Evolutionary conservation across 2,329 filamentous ascomycete species (phyloP).

Genomic region (Fusarium sp.): DNA sequence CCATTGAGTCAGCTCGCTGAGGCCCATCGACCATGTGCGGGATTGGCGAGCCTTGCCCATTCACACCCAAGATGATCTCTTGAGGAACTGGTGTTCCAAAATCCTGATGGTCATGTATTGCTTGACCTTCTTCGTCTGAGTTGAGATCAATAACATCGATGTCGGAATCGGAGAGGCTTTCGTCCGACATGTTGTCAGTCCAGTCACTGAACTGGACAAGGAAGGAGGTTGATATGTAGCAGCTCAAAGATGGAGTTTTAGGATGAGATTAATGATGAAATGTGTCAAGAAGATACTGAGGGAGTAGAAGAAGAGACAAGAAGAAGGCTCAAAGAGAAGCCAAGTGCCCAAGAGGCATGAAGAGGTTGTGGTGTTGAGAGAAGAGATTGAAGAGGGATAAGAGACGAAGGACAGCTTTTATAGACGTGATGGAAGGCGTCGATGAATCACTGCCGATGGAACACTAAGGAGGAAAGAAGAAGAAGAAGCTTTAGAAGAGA

Average conservation of each 20-base stretch:
- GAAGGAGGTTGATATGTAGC: background rate
- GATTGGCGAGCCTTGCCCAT: background rate
- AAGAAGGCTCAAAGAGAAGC: background rate
- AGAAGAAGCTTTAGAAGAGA: background rate
- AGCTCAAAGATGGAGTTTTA: background rate
- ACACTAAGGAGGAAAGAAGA: background rate
- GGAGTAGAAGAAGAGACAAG: background rate
- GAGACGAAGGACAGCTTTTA: conserved; percentile 2
- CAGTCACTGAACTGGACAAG: background rate
- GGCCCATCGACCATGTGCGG: background rate
- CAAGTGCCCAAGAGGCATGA: background rate
- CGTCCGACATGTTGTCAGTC: conserved; percentile 24
- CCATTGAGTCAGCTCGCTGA: conserved; percentile 1
- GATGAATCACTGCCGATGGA: conserved; percentile 7
- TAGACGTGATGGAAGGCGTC: background rate
- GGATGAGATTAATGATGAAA: background rate
- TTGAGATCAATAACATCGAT: conserved; percentile 22
- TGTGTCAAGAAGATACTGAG: background rate
- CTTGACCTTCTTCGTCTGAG: background rate
- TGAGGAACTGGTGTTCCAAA: background rate
- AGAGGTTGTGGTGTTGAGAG: background rate
- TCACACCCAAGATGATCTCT: background rate
- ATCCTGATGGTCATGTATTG: background rate
- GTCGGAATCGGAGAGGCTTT: background rate
- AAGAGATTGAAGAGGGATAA: conserved; percentile 4